A percentile compares a stretch with the other conserved stretches of the same genome.
Evolutionary conservation across 306 rosid species (phyloP).

Genomic region (Erythrophleum fordii): DNA sequence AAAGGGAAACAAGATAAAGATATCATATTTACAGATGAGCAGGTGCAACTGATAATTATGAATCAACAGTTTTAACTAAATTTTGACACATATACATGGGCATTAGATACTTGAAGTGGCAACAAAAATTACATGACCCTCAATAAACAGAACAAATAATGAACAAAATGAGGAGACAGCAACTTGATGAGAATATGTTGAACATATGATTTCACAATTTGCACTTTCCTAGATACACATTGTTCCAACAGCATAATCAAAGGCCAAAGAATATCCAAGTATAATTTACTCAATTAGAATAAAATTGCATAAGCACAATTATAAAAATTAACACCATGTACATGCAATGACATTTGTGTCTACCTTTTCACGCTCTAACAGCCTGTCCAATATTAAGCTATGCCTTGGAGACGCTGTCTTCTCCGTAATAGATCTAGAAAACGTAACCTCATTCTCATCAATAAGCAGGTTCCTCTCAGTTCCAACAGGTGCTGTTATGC

Average conservation of each 20-base stretch:
- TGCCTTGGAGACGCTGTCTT: conserved; percentile 58
- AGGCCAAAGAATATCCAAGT: not conserved
- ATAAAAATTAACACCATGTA: conserved; percentile 22
- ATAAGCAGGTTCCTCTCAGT: conserved; percentile 47
- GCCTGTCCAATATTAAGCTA: conserved; percentile 64
- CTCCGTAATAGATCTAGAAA: conserved; percentile 74
- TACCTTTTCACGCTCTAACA: conserved; percentile 83
- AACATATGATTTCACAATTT: not conserved
- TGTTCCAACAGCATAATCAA: conserved; percentile 3
- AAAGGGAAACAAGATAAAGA: conserved; percentile 1
- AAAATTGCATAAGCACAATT: conserved; percentile 24
- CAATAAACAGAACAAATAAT: not conserved
- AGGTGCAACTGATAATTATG: not conserved
- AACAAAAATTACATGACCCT: not conserved
- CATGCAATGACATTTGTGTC: conserved; percentile 23
- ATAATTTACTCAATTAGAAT: conserved; percentile 9
- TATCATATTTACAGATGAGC: not conserved
- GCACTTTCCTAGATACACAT: conserved; percentile 13
- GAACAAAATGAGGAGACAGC: not conserved
- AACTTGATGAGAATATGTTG: conserved; percentile 19
- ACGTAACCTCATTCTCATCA: conserved; percentile 47
- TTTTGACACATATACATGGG: not conserved
- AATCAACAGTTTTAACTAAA: not conserved
- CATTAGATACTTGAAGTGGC: not conserved
- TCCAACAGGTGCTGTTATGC: conserved; percentile 54